phyloP scores from a whole-genome alignment of 75 land plant genomes.

The Pinus albicaulis region DNA sequence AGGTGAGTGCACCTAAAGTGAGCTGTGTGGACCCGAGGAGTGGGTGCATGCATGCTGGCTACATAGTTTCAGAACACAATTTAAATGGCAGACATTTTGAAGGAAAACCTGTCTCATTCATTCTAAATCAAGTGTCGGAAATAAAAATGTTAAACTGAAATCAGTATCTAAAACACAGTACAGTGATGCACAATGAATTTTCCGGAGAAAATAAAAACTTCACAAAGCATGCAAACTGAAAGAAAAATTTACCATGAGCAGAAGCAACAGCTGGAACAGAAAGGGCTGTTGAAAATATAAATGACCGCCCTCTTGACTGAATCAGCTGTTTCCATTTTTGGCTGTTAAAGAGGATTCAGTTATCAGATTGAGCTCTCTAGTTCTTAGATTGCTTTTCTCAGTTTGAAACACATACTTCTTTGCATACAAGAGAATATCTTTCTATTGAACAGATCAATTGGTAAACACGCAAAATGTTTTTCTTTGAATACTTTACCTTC shows the following conservation, averaged over 20 bases:
- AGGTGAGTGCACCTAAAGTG: no score
- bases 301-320: conserved; percentile 92
- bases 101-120: not conserved
- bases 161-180: not conserved
- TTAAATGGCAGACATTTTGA: no score
- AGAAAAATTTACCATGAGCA: conserved; percentile 71
- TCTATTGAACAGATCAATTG: not conserved
- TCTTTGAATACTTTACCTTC: not conserved
- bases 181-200: not conserved
- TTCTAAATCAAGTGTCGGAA: no score
- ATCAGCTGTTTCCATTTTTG: conserved; percentile 90
- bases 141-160: no score
- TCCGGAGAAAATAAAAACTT: not conserved
- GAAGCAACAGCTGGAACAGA: conserved; percentile 91
- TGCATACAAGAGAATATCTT: not conserved
- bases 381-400: not conserved
- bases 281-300: conserved; percentile 94
- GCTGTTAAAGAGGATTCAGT: conserved; percentile 40
- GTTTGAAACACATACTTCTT: not conserved
- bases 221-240: conserved; percentile 1
- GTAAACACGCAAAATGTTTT: not conserved
- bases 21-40: no score
- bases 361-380: not conserved
- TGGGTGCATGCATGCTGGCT: no score
- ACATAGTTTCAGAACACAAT: no score